phyloP scores from a whole-genome alignment of 805 yeast genomes.

The Starmerella powellii region DNA sequence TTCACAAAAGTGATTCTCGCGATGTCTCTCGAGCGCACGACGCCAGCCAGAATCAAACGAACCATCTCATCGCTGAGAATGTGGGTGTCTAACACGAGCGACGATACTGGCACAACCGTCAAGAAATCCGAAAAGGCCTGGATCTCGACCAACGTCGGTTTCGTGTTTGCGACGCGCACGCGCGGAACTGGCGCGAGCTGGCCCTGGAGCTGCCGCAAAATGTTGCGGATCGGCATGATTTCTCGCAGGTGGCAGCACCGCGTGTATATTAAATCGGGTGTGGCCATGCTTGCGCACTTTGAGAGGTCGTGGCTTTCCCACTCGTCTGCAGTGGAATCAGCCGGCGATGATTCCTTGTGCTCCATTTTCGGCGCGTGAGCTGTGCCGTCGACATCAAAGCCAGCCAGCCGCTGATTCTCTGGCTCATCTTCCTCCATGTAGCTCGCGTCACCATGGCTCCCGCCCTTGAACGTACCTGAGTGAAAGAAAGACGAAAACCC shows the following conservation, averaged over 20 bases:
- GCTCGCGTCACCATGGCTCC: background rate
- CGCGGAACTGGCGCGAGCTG: constrained; percentile 62
- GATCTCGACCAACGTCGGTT: constrained; percentile 79
- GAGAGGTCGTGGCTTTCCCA: constrained; percentile 13
- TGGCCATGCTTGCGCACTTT: background rate
- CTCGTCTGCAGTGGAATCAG: constrained; percentile 22
- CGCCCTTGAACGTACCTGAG: background rate
- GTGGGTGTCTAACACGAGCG: constrained; percentile 70
- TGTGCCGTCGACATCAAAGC: constrained; percentile 15
- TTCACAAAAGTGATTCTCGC: constrained; percentile 69
- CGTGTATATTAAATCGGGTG: constrained; percentile 53
- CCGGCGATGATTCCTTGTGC: background rate
- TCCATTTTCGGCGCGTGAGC: background rate
- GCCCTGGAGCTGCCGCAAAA: constrained; percentile 66
- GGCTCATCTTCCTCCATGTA: constrained; percentile 12
- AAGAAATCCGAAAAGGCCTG: constrained; percentile 81
- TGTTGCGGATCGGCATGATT: constrained; percentile 83
- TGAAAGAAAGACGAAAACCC: constrained; percentile 7
- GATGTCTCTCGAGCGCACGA: constrained; percentile 51
- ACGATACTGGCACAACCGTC: constrained; percentile 69
- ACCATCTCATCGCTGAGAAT: constrained; percentile 64
- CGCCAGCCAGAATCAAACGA: constrained; percentile 54
- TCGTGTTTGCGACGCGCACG: constrained; percentile 68
- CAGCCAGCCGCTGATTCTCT: background rate
- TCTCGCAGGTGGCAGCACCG: constrained; percentile 89